These are phyloP conservation scores for Trametes meyenii DNA, from an alignment of 768 basidiomycete genomes.

Conservation along the genomic window DNA sequence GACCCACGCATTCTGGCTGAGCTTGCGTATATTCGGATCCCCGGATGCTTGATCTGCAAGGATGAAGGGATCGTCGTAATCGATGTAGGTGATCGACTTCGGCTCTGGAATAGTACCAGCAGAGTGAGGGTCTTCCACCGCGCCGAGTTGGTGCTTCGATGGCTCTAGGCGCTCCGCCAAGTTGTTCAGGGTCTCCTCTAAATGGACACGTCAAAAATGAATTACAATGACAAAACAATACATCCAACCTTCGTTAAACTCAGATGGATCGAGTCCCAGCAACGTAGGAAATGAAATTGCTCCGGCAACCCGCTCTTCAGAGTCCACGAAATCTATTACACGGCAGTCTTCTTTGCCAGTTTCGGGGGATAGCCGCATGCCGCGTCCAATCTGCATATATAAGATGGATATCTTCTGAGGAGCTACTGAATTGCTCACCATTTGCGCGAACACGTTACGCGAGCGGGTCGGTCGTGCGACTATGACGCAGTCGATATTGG, in stretches of 20 bases:
- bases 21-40: constrained; percentile 50
- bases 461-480: constrained; percentile 89
- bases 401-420: not conserved
- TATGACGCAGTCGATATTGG: constrained; percentile 90
- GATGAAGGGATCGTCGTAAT: constrained; percentile 75
- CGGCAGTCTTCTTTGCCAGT: constrained; percentile 85
- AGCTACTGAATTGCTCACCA: constrained; percentile 54
- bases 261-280: constrained; percentile 80
- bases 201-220: not conserved
- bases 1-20: constrained; percentile 77
- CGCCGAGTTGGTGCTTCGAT: constrained; percentile 1
- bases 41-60: constrained; percentile 54
- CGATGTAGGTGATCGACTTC: constrained; percentile 68
- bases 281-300: constrained; percentile 80
- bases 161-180: constrained; percentile 47
- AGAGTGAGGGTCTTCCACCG: not conserved
- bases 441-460: constrained; percentile 87
- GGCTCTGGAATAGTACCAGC: constrained; percentile 48
- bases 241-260: constrained; percentile 61
- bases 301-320: constrained; percentile 64
- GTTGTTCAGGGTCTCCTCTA: constrained; percentile 56
- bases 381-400: constrained; percentile 78
- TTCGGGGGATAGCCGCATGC: constrained; percentile 80
- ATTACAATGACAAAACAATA: not conserved
- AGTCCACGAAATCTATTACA: constrained; percentile 92